Evolutionary conservation across 2,329 filamentous ascomycete genomes (phyloP), one percentile per base, ranked within the genome.

Genomic region (Phialophora expanda): DNA sequence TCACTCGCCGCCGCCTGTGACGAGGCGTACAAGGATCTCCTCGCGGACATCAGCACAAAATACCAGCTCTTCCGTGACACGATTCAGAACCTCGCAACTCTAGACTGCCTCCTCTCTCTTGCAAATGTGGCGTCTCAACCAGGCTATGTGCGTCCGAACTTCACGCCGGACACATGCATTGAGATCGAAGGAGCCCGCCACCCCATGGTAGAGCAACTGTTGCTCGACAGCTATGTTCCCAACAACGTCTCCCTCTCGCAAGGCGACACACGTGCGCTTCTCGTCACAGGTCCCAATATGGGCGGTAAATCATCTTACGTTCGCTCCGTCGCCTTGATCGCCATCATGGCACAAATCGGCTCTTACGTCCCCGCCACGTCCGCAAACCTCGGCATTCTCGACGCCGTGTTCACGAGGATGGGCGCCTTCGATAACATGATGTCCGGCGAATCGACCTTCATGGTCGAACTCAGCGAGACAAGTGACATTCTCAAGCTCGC

Each of bases 301-400:
- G 95, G 95, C 73, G 95, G 95, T 64, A 99, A 99, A 76, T 97
- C 92, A n/a, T 95, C 90, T 65, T 99, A 97, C 77, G 94, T 99
- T 24, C 92, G 95, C 61, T 91, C 93, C 71, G 88, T 96, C 53
- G 94, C 95, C 9, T 87, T 99, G 6, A 92, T 98, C 69, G 87
- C 90, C 56, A 93, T 99, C 73, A 93, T 99, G 82, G 93, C 92
- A 7, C 95, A 99, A 76, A 90, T 97, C 69, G 95, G 95, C 58
- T 96, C 91, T 44, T 99, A 93, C 77, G 93, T 99, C 0, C 95
- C 95, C 1, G 94, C 94, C 24, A 83, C 85, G 30, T 84, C 87
- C 2, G 87, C 94, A 28, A 79, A 82, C 2, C 85, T 98, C 0
- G 94, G 93, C 9, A 88, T 97, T 67, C 84, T 94, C 41, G 95